Evolutionary conservation across 495 filamentous ascomycete species (phyloP).

Genomic region (Lophium mytilinum): DNA sequence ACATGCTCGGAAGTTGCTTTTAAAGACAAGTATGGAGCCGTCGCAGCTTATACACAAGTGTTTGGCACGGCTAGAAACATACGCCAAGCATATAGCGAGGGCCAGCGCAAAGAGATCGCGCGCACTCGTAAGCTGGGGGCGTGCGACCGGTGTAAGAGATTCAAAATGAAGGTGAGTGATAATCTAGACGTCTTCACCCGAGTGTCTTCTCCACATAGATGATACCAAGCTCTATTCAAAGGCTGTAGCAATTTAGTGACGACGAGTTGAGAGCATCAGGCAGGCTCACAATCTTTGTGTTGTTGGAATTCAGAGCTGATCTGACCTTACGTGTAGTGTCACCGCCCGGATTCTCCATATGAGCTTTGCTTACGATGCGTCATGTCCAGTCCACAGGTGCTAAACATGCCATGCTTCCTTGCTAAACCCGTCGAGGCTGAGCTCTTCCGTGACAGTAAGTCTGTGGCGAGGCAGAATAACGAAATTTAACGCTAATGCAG

Average conservation of each 20-base stretch:
- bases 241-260: no score
- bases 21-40: neutral
- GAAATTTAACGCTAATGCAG: neutral
- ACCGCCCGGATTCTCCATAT: constrained; percentile 5
- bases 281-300: no score
- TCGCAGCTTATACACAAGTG: neutral
- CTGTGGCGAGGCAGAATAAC: neutral
- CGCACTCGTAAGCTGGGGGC: neutral
- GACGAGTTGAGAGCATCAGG: no score
- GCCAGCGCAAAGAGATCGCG: neutral
- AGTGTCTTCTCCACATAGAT: no score
- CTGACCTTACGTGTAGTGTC: neutral
- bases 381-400: neutral
- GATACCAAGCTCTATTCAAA: no score
- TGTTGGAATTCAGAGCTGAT: no score
- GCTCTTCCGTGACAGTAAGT: constrained; percentile 8
- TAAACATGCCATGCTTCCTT: constrained; percentile 5
- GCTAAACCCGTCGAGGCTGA: constrained; percentile 6
- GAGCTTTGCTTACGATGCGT: neutral
- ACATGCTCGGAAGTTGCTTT: neutral
- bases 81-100: neutral
- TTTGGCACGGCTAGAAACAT: neutral
- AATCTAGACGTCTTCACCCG: neutral
- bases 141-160: neutral
- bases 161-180: neutral